A percentile compares a stretch with the other conserved stretches of the same genome.
phyloP scores from a whole-genome alignment of 83 land plant species.

The Larix sibirica region DNA sequence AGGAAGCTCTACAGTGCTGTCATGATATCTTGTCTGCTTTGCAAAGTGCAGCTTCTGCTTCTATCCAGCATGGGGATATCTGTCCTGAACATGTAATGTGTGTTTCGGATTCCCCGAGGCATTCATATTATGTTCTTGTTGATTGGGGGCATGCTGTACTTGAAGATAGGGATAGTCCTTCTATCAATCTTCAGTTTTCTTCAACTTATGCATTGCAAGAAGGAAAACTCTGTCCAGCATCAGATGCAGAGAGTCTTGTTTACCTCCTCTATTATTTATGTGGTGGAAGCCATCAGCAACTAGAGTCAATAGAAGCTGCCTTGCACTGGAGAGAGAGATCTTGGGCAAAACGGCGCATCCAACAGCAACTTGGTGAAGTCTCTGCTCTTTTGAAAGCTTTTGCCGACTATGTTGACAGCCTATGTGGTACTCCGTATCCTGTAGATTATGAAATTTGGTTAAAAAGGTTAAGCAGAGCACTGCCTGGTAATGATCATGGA shows the following conservation, averaged over 20 bases:
- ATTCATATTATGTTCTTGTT: constrained; percentile 46
- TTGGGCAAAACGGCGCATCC: constrained; percentile 72
- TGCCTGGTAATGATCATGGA: constrained; percentile 31
- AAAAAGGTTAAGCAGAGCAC: constrained; percentile 53
- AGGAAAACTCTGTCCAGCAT: constrained; percentile 81
- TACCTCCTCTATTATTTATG: constrained; percentile 66
- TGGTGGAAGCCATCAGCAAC: constrained; percentile 68
- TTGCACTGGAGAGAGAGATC: constrained; percentile 78
- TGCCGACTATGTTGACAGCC: constrained; percentile 85
- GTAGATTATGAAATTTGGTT: constrained; percentile 87
- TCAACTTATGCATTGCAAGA: constrained; percentile 82
- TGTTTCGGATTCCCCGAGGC: constrained; percentile 39
- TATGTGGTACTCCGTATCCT: constrained; percentile 87
- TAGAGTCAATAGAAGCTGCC: constrained; percentile 83
- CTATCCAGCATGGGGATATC: constrained; percentile 83
- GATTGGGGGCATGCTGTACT: constrained; percentile 90
- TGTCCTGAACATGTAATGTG: constrained; percentile 77
- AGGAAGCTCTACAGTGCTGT: constrained; percentile 72
- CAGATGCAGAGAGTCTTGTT: constrained; percentile 83
- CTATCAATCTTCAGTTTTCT: constrained; percentile 67
- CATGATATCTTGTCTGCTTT: constrained; percentile 78
- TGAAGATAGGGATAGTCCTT: constrained; percentile 90
- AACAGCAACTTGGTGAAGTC: constrained; percentile 78
- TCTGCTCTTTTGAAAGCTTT: constrained; percentile 83
- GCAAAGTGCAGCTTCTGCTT: constrained; percentile 60